A percentile compares a stretch with the other conserved stretches of the same genome.
Conservation (phyloP, 306 rosid genomes). For the Pueraria montana region DNA sequence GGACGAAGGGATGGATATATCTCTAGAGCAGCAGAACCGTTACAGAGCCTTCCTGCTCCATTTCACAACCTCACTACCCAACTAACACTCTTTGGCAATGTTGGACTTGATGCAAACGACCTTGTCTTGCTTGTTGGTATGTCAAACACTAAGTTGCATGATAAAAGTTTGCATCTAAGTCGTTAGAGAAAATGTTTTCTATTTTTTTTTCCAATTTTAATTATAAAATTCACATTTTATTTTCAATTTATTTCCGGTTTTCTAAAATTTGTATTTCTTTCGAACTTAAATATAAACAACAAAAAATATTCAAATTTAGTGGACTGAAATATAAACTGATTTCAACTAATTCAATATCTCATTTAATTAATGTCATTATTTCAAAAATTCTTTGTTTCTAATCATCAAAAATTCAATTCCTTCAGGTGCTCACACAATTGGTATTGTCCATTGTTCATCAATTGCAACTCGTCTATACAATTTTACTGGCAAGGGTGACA, state of each 20-base stretch:
- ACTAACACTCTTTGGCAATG: constrained; percentile 57
- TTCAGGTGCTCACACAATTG: constrained; percentile 91
- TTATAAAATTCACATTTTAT: too few species aligned
- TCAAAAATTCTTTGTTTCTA: background rate
- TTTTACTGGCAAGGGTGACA: constrained; percentile 74
- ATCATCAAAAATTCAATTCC: background rate
- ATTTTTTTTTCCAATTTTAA: too few species aligned
- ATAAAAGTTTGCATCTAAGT: background rate
- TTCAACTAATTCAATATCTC: too few species aligned
- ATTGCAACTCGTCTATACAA: constrained; percentile 71
- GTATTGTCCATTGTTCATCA: constrained; percentile 72
- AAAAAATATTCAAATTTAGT: too few species aligned
- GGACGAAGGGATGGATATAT: constrained; percentile 85
- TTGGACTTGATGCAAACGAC: constrained; percentile 78
- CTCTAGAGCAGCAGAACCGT: constrained; percentile 58
- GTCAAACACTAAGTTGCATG: background rate
- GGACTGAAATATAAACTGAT: too few species aligned
- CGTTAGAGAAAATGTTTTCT: too few species aligned
- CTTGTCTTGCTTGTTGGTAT: constrained; percentile 83
- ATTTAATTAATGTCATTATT: too few species aligned
- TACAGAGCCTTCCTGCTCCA: constrained; percentile 70
- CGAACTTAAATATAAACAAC: too few species aligned
- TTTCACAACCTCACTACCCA: constrained; percentile 65
- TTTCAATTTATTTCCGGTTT: too few species aligned
- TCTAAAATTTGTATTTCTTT: too few species aligned